These are phyloP conservation scores for Eleusine indica DNA, from an alignment of 176 grass and related monocot genomes.

Conservation along the genomic window DNA sequence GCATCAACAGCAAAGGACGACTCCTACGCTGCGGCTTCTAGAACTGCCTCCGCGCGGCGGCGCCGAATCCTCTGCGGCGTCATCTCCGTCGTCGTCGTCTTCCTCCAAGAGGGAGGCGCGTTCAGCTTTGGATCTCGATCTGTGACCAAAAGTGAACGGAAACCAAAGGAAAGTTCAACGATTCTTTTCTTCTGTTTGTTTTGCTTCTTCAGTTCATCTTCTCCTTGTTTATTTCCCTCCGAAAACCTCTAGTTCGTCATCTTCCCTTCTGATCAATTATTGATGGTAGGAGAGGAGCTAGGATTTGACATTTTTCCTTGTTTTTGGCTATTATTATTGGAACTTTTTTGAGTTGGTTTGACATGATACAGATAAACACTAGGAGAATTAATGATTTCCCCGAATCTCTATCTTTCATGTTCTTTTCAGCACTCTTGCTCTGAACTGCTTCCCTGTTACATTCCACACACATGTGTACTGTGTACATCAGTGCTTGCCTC, in stretches of 20 bases:
- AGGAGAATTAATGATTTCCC: constrained; percentile 41
- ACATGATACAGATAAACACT: constrained; percentile 55
- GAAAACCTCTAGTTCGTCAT: not conserved
- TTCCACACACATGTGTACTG: constrained; percentile 37
- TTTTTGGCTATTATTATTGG: constrained; percentile 25
- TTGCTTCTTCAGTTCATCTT: constrained; percentile 21
- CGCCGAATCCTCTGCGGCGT: constrained; percentile 33
- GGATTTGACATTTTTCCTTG: constrained; percentile 49
- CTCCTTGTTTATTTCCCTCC: not conserved
- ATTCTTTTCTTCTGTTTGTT: constrained; percentile 51
- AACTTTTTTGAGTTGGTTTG: constrained; percentile 51
- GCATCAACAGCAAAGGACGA: constrained; percentile 43
- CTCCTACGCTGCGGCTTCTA: constrained; percentile 48
- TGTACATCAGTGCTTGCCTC: constrained; percentile 32
- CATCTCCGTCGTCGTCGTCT: constrained; percentile 65
- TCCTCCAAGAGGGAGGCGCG: constrained; percentile 67
- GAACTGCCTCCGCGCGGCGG: constrained; percentile 43
- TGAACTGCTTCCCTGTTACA: constrained; percentile 32
- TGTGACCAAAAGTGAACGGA: constrained; percentile 59
- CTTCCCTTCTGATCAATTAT: constrained; percentile 44
- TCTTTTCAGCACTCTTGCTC: constrained; percentile 35
- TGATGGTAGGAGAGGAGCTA: constrained; percentile 26
- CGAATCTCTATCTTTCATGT: constrained; percentile 36
- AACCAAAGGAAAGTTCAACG: constrained; percentile 62
- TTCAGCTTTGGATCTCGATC: constrained; percentile 91